A percentile compares a stretch with the other conserved stretches of the same genome.
These are phyloP conservation scores for Tarenaya hassleriana DNA, from an alignment of 345 rosid genomes.

Conservation along the genomic window DNA sequence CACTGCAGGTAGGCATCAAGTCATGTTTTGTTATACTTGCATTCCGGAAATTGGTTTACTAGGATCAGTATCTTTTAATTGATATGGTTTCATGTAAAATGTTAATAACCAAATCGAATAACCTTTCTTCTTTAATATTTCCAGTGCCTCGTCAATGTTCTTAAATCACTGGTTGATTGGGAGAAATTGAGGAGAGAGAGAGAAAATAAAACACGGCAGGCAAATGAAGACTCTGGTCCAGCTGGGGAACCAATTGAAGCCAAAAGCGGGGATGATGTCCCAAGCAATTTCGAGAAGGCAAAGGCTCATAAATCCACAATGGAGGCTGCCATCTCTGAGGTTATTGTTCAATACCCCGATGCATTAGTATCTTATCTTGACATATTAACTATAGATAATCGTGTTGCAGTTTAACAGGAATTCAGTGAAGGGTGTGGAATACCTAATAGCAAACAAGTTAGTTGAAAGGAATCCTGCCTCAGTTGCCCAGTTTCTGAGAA, in stretches of 20 bases:
- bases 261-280: constrained; percentile 56
- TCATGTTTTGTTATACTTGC: constrained; percentile 19
- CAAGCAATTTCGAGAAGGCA: constrained; percentile 85
- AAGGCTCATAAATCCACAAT: constrained; percentile 94
- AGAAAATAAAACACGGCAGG: constrained; percentile 35
- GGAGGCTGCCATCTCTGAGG: constrained; percentile 93
- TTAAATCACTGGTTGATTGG: constrained; percentile 94
- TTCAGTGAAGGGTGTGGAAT: constrained; percentile 69
- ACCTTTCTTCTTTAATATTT: constrained; percentile 27
- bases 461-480: constrained; percentile 72
- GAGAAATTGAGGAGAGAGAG: constrained; percentile 59
- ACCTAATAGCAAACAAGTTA: constrained; percentile 69
- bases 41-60: constrained; percentile 17
- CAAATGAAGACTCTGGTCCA: constrained; percentile 33
- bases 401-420: constrained; percentile 84
- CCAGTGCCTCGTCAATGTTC: constrained; percentile 86
- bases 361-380: constrained; percentile 3
- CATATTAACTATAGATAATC: constrained; percentile 20
- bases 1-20: constrained; percentile 66
- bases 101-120: constrained; percentile 22
- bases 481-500: constrained; percentile 85
- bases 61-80: constrained; percentile 5
- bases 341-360: constrained; percentile 25
- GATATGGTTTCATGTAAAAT: constrained; percentile 15
- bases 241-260: constrained; percentile 40